Percentiles rank a stretch among this genome's conserved stretches.
Evolutionary conservation across 352 stramenopile species (phyloP).

Genomic region (Globisporangium heterothallicum): DNA sequence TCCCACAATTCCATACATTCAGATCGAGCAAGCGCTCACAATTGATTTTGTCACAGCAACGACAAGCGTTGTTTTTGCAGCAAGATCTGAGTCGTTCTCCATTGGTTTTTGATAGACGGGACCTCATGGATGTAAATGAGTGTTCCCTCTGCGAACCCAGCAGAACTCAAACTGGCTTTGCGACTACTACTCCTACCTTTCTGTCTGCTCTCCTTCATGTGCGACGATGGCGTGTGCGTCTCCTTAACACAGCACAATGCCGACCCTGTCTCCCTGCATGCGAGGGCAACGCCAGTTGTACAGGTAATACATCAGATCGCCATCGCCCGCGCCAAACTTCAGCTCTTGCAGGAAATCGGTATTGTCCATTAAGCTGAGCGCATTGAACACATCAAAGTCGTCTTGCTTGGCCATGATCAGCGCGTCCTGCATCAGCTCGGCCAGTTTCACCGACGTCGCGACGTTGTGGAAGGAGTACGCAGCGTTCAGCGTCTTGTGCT

Average conservation of each 20-base stretch:
- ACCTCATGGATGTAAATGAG: too few species aligned
- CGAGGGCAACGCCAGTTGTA: constrained; percentile 75
- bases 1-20: too few species aligned
- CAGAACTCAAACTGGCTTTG: too few species aligned
- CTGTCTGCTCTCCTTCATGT: too few species aligned
- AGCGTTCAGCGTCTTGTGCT: constrained; percentile 95
- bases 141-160: too few species aligned
- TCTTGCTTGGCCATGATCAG: constrained; percentile 61
- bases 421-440: constrained; percentile 59
- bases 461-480: constrained; percentile 99
- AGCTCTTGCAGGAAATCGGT: constrained; percentile 50
- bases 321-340: constrained; percentile 54
- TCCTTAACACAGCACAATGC: constrained; percentile 53
- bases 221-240: not conserved
- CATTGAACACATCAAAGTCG: constrained; percentile 70
- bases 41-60: too few species aligned
- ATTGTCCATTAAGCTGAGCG: constrained; percentile 68
- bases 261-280: constrained; percentile 40
- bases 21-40: too few species aligned
- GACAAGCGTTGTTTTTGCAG: too few species aligned
- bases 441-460: constrained; percentile 55
- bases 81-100: too few species aligned
- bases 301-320: constrained; percentile 71
- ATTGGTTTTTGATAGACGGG: too few species aligned
- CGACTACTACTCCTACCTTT: too few species aligned